A percentile compares a stretch with the other conserved stretches of the same genome.
phyloP scores from a whole-genome alignment of 768 basidiomycete genomes.

The Hygrocybe coccinea region DNA sequence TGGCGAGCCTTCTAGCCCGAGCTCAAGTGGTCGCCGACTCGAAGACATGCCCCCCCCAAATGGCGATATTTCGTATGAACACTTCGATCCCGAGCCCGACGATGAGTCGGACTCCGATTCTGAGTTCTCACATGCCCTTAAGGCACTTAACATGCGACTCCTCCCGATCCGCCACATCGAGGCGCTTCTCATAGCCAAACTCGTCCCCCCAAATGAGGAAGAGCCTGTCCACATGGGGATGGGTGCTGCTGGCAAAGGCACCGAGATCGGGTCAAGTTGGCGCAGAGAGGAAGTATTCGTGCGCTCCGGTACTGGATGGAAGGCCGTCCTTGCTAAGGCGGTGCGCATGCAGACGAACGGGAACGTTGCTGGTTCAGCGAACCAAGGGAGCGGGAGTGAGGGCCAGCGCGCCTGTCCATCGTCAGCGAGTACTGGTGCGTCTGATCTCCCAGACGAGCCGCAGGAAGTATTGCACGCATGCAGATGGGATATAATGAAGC shows the following conservation, averaged over 20 bases:
- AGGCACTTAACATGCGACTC: constrained; percentile 57
- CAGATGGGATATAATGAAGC: constrained; percentile 55
- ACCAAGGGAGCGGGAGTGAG: constrained; percentile 15
- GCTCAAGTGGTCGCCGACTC: constrained; percentile 14
- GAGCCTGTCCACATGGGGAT: constrained; percentile 40
- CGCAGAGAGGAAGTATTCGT: constrained; percentile 53
- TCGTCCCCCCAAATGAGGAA: constrained; percentile 60
- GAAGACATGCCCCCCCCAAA: constrained; percentile 15
- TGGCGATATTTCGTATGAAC: constrained; percentile 10
- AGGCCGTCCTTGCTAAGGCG: constrained; percentile 49
- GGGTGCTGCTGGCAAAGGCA: not conserved
- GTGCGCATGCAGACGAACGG: not conserved
- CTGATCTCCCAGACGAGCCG: constrained; percentile 43
- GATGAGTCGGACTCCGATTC: not conserved
- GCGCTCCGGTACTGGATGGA: constrained; percentile 64
- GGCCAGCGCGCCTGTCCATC: constrained; percentile 24
- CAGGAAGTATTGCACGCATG: constrained; percentile 57
- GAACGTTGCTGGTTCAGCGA: not conserved
- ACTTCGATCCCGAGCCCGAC: not conserved
- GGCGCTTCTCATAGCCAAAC: constrained; percentile 59
- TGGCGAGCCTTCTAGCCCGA: constrained; percentile 5
- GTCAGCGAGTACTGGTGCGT: constrained; percentile 42
- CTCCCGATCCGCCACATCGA: constrained; percentile 68
- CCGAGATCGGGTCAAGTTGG: constrained; percentile 3
- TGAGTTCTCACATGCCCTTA: constrained; percentile 31